Conservation (phyloP, 2,329 filamentous ascomycete species). For the Verticillium tricorpus region DNA sequence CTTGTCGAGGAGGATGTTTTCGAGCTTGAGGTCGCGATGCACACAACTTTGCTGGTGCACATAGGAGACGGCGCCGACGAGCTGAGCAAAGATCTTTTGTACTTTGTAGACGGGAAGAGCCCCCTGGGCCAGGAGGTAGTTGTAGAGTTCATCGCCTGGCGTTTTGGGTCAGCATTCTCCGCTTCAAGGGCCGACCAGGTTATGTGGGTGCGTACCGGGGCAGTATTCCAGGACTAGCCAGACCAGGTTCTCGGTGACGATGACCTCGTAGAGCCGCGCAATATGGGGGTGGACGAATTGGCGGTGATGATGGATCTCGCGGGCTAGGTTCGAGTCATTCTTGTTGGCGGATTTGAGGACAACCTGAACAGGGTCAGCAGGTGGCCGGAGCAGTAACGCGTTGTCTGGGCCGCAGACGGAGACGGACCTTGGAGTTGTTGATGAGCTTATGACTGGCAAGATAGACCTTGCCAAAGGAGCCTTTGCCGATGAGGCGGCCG, state of each 20-base stretch:
- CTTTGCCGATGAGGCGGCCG: conserved; percentile 90
- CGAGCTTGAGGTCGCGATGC: conserved; percentile 92
- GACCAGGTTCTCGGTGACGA: conserved; percentile 90
- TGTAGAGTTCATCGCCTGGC: conserved; percentile 90
- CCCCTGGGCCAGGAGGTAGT: conserved; percentile 85
- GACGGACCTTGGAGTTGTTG: conserved; percentile 86
- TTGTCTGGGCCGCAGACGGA: not conserved
- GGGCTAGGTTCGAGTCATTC: conserved; percentile 88
- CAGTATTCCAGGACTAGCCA: conserved; percentile 98
- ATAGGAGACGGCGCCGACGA: conserved; percentile 91
- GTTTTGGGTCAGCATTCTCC: conserved; percentile 19
- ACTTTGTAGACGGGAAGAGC: conserved; percentile 80
- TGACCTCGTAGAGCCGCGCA: conserved; percentile 92
- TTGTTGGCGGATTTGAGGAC: conserved; percentile 98
- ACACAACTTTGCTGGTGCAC: conserved; percentile 95
- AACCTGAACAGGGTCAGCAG: conserved; percentile 53
- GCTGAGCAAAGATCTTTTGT: conserved; percentile 91
- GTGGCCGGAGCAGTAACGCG: not conserved
- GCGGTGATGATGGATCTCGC: conserved; percentile 97
- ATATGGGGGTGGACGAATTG: conserved; percentile 98
- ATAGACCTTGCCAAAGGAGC: conserved; percentile 98
- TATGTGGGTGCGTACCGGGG: conserved; percentile 53
- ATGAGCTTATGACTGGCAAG: conserved; percentile 94
- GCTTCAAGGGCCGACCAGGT: not conserved
- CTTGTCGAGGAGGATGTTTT: conserved; percentile 94